Percentiles rank a stretch among this genome's conserved stretches.
Evolutionary conservation across 176 grass and related monocot genomes (phyloP).

Genomic region (Calamus simplicifolius): DNA sequence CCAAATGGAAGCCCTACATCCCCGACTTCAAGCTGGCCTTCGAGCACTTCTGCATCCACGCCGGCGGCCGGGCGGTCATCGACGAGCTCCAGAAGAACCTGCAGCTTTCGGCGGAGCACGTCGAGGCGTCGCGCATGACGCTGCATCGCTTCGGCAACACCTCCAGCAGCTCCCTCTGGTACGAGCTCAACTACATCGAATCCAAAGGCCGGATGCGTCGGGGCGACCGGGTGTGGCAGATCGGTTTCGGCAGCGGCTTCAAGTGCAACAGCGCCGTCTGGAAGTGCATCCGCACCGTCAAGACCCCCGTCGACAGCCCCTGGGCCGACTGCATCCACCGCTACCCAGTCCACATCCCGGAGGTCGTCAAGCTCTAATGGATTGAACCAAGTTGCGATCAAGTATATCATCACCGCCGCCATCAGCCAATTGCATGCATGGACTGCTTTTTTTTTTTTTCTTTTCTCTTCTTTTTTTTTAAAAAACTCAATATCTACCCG

Average conservation of each 20-base stretch:
- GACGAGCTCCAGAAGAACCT: slow-evolving; percentile 92
- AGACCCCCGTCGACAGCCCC: slow-evolving; percentile 50
- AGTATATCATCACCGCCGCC: too few relatives aligned
- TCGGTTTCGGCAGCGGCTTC: slow-evolving; percentile 79
- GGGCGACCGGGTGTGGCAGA: slow-evolving; percentile 86
- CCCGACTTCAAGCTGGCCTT: slow-evolving; percentile 89
- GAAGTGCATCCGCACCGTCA: slow-evolving; percentile 65
- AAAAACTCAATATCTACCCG: too few relatives aligned
- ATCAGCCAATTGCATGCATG: too few relatives aligned
- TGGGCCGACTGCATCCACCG: slow-evolving; percentile 64
- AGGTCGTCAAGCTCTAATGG: slow-evolving; percentile 58
- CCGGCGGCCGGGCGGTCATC: slow-evolving; percentile 73
- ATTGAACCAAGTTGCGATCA: too few relatives aligned
- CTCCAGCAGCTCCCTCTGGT: slow-evolving; percentile 93
- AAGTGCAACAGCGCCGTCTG: slow-evolving; percentile 99
- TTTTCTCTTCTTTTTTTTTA: too few relatives aligned
- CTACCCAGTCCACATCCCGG: slow-evolving; percentile 77
- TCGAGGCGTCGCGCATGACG: slow-evolving; percentile 89
- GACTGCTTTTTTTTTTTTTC: too few relatives aligned
- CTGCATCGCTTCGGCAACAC: slow-evolving; percentile 91
- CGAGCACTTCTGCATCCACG: slow-evolving; percentile 96
- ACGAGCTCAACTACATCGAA: slow-evolving; percentile 93
- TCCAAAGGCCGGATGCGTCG: slow-evolving; percentile 74
- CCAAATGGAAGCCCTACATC: slow-evolving; percentile 69
- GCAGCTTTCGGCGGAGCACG: slow-evolving; percentile 62